Evolutionary conservation across 805 yeast species (phyloP), one percentile per base, ranked within the genome.

Genomic region (Groenewaldozyma salmanticensis): DNA sequence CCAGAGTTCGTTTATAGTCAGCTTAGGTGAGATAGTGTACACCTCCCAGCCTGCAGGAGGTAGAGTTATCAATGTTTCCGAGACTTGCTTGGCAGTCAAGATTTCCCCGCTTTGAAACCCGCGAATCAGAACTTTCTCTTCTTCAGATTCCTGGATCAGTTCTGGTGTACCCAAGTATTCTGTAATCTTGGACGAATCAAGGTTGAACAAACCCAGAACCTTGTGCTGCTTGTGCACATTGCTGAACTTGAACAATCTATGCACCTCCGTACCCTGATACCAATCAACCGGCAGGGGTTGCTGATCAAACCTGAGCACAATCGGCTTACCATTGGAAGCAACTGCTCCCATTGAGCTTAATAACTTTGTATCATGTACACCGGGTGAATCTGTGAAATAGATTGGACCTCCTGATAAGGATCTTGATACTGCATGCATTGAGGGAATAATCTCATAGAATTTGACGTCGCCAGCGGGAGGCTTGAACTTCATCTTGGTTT

Each of bases 341-440:
- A 16, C 22, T 1, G 40, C 39, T 4, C 48, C 38, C n/a, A 52
- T 24, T 16, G 43, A 21, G 13, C 40, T 39, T 20, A 52, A 20
- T 13, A 51, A 24, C 2, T 40, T 45, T 17, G 45, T 6, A 33
- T 56, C 51, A 35, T 56, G 58, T 13, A 37, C 34, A 1, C 45
- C 43, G 4, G 51, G 49, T 4, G 45, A 39, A 40, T 58, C 61
- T 4, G 61, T 54, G 27, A 58, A 41, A 35, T 47, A 52, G 4
- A 58, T 48, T 3, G 62, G 62, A 6, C 60, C 60, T 5, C 62
- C 59, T 9, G 60, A 54, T 16, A 58, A 32, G 17, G 53, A 43
- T 22, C 62, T 41, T 18, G 55, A 45, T 3, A 52, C 56, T 5
- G 60, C 59, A 39, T 58, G 62, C 36, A 49, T 49, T 13, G 38